Conservation (phyloP, 2,329 filamentous ascomycete species). For the Diaporthe amygdali region DNA sequence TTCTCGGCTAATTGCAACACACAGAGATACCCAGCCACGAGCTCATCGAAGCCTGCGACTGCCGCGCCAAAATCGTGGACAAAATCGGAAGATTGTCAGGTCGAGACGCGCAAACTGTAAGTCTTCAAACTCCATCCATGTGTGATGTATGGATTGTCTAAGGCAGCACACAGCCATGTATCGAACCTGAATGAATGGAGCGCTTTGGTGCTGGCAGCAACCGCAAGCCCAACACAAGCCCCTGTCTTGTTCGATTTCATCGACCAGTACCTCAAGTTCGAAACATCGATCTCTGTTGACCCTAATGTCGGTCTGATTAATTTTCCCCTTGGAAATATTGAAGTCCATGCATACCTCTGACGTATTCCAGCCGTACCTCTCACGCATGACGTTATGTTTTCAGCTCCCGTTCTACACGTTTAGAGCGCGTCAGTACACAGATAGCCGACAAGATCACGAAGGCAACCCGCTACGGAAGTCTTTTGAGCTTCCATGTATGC, state of each 20-base stretch:
- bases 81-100: background rate
- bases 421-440: background rate
- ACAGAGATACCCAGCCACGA: background rate
- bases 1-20: background rate
- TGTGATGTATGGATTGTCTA: background rate
- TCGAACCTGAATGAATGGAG: background rate
- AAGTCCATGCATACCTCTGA: background rate
- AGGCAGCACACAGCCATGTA: background rate
- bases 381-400: background rate
- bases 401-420: background rate
- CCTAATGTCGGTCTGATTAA: background rate
- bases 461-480: background rate
- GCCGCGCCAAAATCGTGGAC: background rate
- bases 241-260: background rate
- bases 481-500: background rate
- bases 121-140: background rate
- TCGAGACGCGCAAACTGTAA: constrained; percentile 6
- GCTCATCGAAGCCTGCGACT: fast-evolving
- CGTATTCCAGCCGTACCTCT: background rate
- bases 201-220: background rate
- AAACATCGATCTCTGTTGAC: background rate
- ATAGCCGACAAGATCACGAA: background rate
- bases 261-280: background rate
- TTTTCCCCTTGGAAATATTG: background rate
- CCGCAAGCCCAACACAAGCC: background rate